These are phyloP conservation scores for Moringa oleifera DNA, from an alignment of 345 rosid genomes.

Conservation along the genomic window DNA sequence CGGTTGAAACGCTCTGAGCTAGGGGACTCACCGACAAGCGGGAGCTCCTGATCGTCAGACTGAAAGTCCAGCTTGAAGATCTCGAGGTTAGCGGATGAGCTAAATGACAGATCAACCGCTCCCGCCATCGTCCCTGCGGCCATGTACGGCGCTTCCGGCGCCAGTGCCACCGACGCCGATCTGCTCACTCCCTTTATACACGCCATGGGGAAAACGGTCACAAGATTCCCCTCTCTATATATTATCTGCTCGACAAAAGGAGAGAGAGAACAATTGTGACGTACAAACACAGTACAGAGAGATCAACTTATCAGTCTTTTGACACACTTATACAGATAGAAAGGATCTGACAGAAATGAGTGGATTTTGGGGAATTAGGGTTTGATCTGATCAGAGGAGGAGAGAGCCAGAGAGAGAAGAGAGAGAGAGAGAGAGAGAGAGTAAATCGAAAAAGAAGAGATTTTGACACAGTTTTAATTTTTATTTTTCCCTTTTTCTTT, in stretches of 20 bases:
- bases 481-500: constrained; percentile 9
- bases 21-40: constrained; percentile 66
- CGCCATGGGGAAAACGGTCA: constrained; percentile 44
- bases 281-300: background rate
- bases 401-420: too few relatives aligned
- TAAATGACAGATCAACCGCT: constrained; percentile 94
- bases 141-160: constrained; percentile 95
- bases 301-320: too few relatives aligned
- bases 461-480: constrained; percentile 5
- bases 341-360: constrained; percentile 7
- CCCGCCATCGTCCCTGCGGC: constrained; percentile 99
- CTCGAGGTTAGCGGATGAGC: constrained; percentile 90
- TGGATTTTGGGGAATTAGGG: constrained; percentile 11
- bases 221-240: background rate
- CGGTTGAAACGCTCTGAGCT: constrained; percentile 96
- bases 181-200: constrained; percentile 81
- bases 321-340: too few relatives aligned
- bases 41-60: constrained; percentile 79
- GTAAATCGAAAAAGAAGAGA: background rate
- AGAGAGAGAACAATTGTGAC: constrained; percentile 4
- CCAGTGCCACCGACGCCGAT: constrained; percentile 93
- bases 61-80: constrained; percentile 96
- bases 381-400: constrained; percentile 25
- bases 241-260: background rate
- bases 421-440: constrained; percentile 1